Base-by-base conservation (phyloP, 176 grass and related monocot species). In the Oryza glumipatula region DNA sequence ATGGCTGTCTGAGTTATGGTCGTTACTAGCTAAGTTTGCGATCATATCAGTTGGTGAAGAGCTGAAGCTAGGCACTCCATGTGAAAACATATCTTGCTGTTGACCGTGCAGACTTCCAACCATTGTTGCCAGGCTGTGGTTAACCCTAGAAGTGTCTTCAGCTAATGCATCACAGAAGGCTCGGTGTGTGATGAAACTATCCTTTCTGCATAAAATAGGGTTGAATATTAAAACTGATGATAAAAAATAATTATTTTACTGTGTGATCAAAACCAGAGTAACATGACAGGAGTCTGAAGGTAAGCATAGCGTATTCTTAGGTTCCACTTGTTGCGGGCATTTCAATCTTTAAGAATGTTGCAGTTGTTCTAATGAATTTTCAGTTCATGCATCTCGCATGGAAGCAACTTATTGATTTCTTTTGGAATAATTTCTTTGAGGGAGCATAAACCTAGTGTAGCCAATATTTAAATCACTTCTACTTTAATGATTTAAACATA, bases 151-250 rank as follows among this genome's bases (percentile, higher is more conserved):
- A 81, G 74, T 93, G 54, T 93, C 91, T 79, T 93, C 91, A 11
- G 88, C 82, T 28, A 93, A 44, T 46, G 88, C 88, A 67, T 93
- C 91, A 35, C 88, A 93, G 43, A 93, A 93, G 46, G 88, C 91
- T 54, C 88, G 81, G 73, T 93, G 91, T 8, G 91, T 93, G 73
- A 93, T 89, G 83, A 93, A 93, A 22, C 88, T 93, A 61, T 93
- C 91, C 77, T 88, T 93, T 77, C 88, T 93, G 88, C 78, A 87
- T 80, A 70, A 68, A 90, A 38, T 54, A 71, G 15, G 74, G 28
- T 61, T 69, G 43, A 83, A 75, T 11, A 23, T 22, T 44, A 49
- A 47, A 44, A 73, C 60, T 56, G 4, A 65, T 47, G 24, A 67
- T 15, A n/a, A 11, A n/a, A 49, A 56, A 19, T 7, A 56, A 56